A percentile compares a stretch with the other conserved stretches of the same genome.
These are phyloP conservation scores for Posidonia australis DNA, from an alignment of 106 monocot species.

Conservation along the genomic window DNA sequence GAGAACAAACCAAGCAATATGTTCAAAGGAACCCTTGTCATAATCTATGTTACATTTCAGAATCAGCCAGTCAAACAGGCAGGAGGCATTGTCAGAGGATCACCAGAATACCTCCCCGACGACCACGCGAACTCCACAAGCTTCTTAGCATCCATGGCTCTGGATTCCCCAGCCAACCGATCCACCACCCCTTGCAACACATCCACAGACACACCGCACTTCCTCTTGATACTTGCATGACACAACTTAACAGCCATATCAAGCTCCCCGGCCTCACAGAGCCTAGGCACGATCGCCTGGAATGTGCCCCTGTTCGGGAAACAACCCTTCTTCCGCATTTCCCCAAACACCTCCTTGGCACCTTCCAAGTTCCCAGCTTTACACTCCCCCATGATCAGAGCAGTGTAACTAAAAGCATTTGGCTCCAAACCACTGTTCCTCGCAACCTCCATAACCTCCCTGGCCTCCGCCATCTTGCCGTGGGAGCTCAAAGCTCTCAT, in stretches of 20 bases:
- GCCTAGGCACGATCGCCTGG: conserved; percentile 27
- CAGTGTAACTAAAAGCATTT: conserved; percentile 24
- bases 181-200: conserved; percentile 41
- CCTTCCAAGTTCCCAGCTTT: conserved; percentile 37
- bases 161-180: conserved; percentile 29
- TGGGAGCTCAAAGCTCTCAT: conserved; percentile 26
- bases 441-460: conserved; percentile 12
- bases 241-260: conserved; percentile 43
- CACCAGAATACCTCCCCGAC: background rate
- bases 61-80: too few relatives aligned
- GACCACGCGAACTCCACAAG: conserved; percentile 36
- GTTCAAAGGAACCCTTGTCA: too few relatives aligned
- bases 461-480: conserved; percentile 30
- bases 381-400: conserved; percentile 46
- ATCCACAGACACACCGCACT: conserved; percentile 6
- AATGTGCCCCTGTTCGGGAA: conserved; percentile 38
- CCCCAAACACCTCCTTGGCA: conserved; percentile 43
- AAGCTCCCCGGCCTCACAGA: conserved; percentile 37
- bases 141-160: conserved; percentile 43
- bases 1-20: too few relatives aligned
- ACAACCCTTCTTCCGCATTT: conserved; percentile 35
- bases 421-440: conserved; percentile 11
- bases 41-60: too few relatives aligned
- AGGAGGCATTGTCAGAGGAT: background rate
- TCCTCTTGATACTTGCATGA: conserved; percentile 26